Base-by-base conservation (phyloP, 1,284 basidiomycete genomes). In the Anthracocystis panici-leucophaei region DNA sequence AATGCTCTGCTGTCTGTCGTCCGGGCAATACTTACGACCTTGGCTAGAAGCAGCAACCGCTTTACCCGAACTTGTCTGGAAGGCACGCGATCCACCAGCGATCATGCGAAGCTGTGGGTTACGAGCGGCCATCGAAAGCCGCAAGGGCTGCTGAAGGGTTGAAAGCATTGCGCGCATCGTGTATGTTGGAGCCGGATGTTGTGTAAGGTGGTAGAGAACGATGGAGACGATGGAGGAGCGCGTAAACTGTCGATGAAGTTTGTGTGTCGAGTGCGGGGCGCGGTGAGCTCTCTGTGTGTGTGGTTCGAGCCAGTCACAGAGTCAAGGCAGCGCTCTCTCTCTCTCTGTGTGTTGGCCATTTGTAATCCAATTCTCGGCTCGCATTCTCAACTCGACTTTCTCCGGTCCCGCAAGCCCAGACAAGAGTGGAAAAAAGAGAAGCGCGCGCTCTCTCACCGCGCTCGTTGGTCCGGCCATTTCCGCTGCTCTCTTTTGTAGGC, bases 21-120 rank as follows among this genome's bases (percentile, higher is more conserved):
- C 12, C 35, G 35, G 12, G 14, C 35, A 5, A 74, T 67, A 71
- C 75, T 77, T 60, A 73, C 69, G 72, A 38, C 71, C 71, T 51
- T 77, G 73, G 12, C 60, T 62, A n/a, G 67, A 71, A 57, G 73
- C 69, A 25, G 74, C 74, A 31, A 69, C 69, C 18, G 42, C 35
- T 42, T 64, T 65, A 49, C 63, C 56, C 20, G 60, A 51, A 23
- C 63, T 66, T 16, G 78, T 68, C 56, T 71, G 70, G 74, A 80
- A 80, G 10, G 75, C 65, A 18, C 79, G 66, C 46, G 74, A 73
- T 29, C 79, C 79, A 23, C 65, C 68, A 9, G 71, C 75, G 66
- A 80, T 80, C 55, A 80, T 48, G 41, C 79, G 65, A 9, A 80
- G 65, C 48, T 79, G 77, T 12, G 79, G 79, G 67, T 71, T 77